Base-by-base conservation (phyloP, 1,284 basidiomycete genomes). In the Peniophora sp. region DNA sequence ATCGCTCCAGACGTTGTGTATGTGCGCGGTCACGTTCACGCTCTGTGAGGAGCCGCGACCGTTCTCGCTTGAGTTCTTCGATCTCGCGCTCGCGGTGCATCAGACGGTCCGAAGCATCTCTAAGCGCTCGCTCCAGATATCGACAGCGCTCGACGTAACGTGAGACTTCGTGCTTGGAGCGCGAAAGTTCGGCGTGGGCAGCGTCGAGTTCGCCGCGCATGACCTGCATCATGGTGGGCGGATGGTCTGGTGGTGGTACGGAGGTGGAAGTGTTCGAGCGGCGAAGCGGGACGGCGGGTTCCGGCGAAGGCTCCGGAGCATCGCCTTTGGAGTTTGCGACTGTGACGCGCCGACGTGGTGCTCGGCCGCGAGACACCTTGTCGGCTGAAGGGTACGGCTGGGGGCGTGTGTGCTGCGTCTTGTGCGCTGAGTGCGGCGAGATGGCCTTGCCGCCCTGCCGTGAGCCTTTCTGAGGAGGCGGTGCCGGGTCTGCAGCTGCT, bases 161-260 rank as follows among this genome's bases (percentile, higher is more conserved):
- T 39, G 71, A 64, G 22, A 76, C 68, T 47, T 84, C 81, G 49
- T 70, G 64, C 54, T 76, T 75, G 32, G 74, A 72, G 50, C 73
- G 75, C 34, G 74, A 70, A 20, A 83, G 73, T 47, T 85, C 79
- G 54, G 69, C 65, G 60, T 76, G 79, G 48, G 74, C 66, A 51
- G 69, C 63, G 63, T 83, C 81, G 54, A 80, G 69, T 59, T 80
- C 78, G 57, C 79, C 75, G 59, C 78, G 78, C 72, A 83, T 76
- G 43, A 60, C 60, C 49, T 57, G 53, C 34, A 54, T 23, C 24
- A 51, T 44, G 67, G 63, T 54, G 64, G 62, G 55, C 24, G 50
- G n/a, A 32, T 32, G 27, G 22, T 54, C 52, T 41, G 39, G 39
- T n/a, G 20, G 39, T 14, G 49, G 32, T 41, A 41, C 37, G n/a